Conservation (phyloP, 495 filamentous ascomycete genomes). For the Penicillium ochrochloron region DNA sequence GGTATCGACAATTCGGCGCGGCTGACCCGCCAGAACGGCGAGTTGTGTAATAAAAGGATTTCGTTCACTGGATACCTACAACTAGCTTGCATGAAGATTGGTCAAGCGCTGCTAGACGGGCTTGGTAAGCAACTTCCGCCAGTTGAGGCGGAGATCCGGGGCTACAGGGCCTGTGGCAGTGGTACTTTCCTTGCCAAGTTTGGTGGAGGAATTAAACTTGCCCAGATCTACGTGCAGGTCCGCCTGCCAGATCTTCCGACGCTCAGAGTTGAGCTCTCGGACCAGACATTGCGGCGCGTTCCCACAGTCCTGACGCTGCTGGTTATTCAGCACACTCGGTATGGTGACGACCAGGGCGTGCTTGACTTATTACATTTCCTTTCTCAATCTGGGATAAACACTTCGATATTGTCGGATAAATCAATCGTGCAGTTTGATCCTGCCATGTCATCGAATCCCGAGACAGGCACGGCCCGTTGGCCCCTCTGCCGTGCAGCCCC, state of each 20-base stretch:
- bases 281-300: conserved; percentile 3
- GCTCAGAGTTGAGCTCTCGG: conserved; percentile 9
- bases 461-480: not conserved
- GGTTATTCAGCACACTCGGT: conserved; percentile 1
- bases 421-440: conserved; percentile 7
- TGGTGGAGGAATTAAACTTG: not conserved
- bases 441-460: not conserved
- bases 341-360: not conserved
- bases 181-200: conserved; percentile 5
- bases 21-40: conserved; percentile 10
- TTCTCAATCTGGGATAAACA: not conserved
- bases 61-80: not conserved
- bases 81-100: not conserved
- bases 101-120: not conserved
- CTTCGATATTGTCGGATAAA: conserved; percentile 1
- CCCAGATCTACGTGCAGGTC: conserved; percentile 5
- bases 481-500: conserved; percentile 1
- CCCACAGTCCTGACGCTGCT: conserved; percentile 3
- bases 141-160: not conserved
- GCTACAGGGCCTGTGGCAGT: conserved; percentile 3
- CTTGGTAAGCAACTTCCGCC: not conserved
- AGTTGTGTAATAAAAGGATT: conserved; percentile 10
- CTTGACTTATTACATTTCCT: not conserved
- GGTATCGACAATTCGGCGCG: conserved; percentile 6
- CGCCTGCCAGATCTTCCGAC: not conserved